These are phyloP conservation scores for Claviceps sp. DNA, from an alignment of 2,329 filamentous ascomycete species.

Conservation along the genomic window DNA sequence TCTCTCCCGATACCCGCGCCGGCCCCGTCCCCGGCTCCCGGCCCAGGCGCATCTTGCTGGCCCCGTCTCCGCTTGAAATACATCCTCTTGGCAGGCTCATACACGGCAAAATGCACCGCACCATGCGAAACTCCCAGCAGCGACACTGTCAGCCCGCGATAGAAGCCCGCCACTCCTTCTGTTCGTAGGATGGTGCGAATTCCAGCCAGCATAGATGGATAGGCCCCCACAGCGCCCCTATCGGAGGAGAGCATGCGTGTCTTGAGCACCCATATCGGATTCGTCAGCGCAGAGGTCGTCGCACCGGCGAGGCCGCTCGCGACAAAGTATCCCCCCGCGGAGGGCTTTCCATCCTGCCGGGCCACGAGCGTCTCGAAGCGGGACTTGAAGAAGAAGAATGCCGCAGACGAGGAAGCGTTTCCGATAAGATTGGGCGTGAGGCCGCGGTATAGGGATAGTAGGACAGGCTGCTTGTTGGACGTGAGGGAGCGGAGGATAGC, in stretches of 20 bases:
- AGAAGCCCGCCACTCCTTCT: slow-evolving; percentile 72
- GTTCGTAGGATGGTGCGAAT: slow-evolving; percentile 48
- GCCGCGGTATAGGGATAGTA: slow-evolving; percentile 72
- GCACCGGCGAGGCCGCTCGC: slow-evolving; percentile 60
- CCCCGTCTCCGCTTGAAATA: slow-evolving; percentile 28
- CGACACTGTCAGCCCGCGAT: slow-evolving; percentile 71
- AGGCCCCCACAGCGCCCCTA: slow-evolving; percentile 59
- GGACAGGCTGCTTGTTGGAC: slow-evolving; percentile 34
- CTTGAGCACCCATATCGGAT: slow-evolving; percentile 97
- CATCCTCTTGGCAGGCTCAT: slow-evolving; percentile 54
- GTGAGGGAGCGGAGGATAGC: slow-evolving; percentile 37
- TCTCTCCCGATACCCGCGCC: neutral
- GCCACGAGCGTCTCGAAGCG: slow-evolving; percentile 35
- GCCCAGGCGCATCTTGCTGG: neutral
- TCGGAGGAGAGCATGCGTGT: slow-evolving; percentile 91
- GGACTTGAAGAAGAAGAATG: slow-evolving; percentile 75
- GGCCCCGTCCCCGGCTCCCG: neutral
- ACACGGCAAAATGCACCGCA: slow-evolving; percentile 90
- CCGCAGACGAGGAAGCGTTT: slow-evolving; percentile 78
- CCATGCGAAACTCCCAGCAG: slow-evolving; percentile 83
- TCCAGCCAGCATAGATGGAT: slow-evolving; percentile 63
- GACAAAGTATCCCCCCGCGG: slow-evolving; percentile 63
- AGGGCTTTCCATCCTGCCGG: slow-evolving; percentile 12
- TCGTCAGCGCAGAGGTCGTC: slow-evolving; percentile 70
- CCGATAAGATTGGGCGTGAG: slow-evolving; percentile 82